These are phyloP conservation scores for Ascochyta viciae-villosae DNA, from an alignment of 2,329 filamentous ascomycete species.

Conservation along the genomic window DNA sequence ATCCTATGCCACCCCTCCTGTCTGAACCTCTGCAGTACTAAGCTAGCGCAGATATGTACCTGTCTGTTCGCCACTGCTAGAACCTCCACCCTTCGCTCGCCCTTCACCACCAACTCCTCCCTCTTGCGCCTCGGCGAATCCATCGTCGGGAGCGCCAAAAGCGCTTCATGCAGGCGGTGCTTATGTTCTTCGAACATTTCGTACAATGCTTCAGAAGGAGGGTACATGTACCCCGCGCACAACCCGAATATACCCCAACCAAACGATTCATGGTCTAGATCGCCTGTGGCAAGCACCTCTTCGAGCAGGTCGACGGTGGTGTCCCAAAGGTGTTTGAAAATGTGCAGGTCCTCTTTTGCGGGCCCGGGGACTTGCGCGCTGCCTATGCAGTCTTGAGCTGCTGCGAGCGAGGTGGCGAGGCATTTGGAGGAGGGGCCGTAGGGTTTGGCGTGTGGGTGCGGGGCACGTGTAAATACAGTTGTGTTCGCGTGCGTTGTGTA, in stretches of 20 bases:
- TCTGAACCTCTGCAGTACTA: slow-evolving; percentile 27
- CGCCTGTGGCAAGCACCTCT: slow-evolving; percentile 12
- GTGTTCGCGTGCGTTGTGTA: slow-evolving; percentile 18
- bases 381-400: slow-evolving; percentile 27
- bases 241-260: slow-evolving; percentile 30
- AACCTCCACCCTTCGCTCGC: slow-evolving; percentile 1
- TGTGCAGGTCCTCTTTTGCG: slow-evolving; percentile 20
- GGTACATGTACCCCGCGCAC: slow-evolving; percentile 24
- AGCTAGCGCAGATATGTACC: slow-evolving; percentile 23
- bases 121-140: slow-evolving; percentile 1
- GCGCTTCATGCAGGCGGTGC: slow-evolving; percentile 20
- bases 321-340: slow-evolving; percentile 25
- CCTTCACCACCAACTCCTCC: background rate
- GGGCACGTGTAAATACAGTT: slow-evolving; percentile 17
- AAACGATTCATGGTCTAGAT: slow-evolving; percentile 23
- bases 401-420: slow-evolving; percentile 24
- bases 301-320: slow-evolving; percentile 21
- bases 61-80: slow-evolving; percentile 22
- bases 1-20: slow-evolving; percentile 22
- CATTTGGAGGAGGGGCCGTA: slow-evolving; percentile 2
- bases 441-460: background rate
- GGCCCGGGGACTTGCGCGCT: slow-evolving; percentile 19
- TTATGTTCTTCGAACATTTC: slow-evolving; percentile 17
- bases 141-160: slow-evolving; percentile 17
- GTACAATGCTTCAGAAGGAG: background rate